Conservation (phyloP, 2,329 filamentous ascomycete genomes). For the Pseudogymnoascus sp. region DNA sequence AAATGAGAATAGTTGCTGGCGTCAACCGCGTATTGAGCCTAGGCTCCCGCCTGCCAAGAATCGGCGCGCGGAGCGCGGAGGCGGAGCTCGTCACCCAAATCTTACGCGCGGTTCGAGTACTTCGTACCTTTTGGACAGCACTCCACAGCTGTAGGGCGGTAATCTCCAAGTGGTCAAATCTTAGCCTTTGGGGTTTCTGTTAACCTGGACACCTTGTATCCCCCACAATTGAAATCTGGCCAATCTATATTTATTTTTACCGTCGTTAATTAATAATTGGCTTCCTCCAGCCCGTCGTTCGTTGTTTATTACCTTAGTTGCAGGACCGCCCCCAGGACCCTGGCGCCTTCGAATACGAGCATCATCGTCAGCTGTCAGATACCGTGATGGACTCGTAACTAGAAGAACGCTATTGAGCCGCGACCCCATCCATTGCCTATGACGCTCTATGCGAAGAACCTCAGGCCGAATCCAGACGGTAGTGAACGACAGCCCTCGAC, state of each 20-base stretch:
- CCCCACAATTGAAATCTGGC: neutral
- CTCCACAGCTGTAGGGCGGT: slow-evolving; percentile 1
- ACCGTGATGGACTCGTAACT: slow-evolving; percentile 1
- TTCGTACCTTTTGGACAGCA: slow-evolving; percentile 3
- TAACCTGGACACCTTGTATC: slow-evolving; percentile 4
- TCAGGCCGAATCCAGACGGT: neutral
- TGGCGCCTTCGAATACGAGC: neutral
- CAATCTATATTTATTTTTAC: neutral
- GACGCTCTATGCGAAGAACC: neutral
- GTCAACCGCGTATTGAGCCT: neutral
- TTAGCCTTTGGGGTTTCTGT: neutral
- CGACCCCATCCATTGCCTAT: slow-evolving; percentile 2
- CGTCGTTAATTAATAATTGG: neutral
- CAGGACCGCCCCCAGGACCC: neutral
- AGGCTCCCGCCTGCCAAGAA: neutral
- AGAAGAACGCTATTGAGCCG: neutral
- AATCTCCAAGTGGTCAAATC: slow-evolving; percentile 1
- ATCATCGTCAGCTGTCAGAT: slow-evolving; percentile 7
- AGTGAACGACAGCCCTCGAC: neutral
- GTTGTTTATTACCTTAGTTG: neutral
- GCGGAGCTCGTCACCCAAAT: neutral
- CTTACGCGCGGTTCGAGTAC: slow-evolving; percentile 8
- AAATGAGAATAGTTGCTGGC: neutral
- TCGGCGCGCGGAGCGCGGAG: neutral
- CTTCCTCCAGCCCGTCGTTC: neutral